Evolutionary conservation across 2,329 filamentous ascomycete genomes (phyloP).

Genomic region (Uncinocarpus reesii): DNA sequence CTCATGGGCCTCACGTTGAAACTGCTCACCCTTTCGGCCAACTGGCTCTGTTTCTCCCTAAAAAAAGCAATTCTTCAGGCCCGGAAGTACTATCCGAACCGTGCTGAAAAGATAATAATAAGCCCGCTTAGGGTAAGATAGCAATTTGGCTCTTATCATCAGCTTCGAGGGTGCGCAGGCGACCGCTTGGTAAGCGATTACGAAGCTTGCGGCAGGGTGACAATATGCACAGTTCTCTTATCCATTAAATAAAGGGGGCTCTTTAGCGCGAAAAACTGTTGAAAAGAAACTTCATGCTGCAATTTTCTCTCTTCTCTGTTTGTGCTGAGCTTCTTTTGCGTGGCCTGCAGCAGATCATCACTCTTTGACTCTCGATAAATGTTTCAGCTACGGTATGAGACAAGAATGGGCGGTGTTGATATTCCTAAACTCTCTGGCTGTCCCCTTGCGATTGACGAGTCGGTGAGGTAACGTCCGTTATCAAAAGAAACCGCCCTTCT

Average conservation of each 20-base stretch:
- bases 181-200: conserved; percentile 9
- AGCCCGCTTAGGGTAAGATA: not conserved
- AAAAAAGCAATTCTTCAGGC: not conserved
- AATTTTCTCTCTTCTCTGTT: no score
- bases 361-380: no score
- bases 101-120: not conserved
- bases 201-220: not conserved
- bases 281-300: no score
- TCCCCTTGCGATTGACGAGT: no score
- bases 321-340: no score
- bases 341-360: no score
- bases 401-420: no score
- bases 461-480: no score
- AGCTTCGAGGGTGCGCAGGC: not conserved
- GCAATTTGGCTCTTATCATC: no score
- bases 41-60: not conserved
- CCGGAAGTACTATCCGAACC: conserved; percentile 7
- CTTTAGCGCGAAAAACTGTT: not conserved
- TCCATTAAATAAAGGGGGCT: not conserved
- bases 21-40: not conserved
- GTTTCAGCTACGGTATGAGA: no score
- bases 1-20: no score
- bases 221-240: conserved; percentile 4
- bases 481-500: not conserved
- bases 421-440: no score